phyloP scores from a whole-genome alignment of 352 stramenopile genomes.

The Elongisporangium senticosum region DNA sequence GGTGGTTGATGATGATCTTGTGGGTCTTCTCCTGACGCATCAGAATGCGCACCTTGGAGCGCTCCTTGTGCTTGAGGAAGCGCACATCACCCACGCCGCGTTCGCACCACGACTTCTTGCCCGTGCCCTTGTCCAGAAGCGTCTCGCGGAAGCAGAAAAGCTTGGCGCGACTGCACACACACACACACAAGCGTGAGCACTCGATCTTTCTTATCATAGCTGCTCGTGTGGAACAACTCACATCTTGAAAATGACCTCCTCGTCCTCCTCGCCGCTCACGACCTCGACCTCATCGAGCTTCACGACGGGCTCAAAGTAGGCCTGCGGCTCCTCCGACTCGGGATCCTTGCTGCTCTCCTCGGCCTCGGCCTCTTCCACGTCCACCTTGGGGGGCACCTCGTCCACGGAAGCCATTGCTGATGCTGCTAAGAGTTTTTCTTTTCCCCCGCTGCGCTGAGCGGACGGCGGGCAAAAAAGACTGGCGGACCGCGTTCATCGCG shows the following conservation, averaged over 20 bases:
- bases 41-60: slow-evolving; percentile 91
- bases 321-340: slow-evolving; percentile 80
- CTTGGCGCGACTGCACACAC: slow-evolving; percentile 85
- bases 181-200: not conserved
- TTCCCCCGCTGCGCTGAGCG: slow-evolving; percentile 12
- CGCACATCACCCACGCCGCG: slow-evolving; percentile 95
- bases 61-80: slow-evolving; percentile 97
- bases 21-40: slow-evolving; percentile 99
- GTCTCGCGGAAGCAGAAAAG: slow-evolving; percentile 97
- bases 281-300: slow-evolving; percentile 94
- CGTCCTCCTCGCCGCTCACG: slow-evolving; percentile 97
- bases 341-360: slow-evolving; percentile 49
- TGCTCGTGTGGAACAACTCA: slow-evolving; percentile 16
- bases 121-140: slow-evolving; percentile 96
- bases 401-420: slow-evolving; percentile 49
- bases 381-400: slow-evolving; percentile 53
- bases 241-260: slow-evolving; percentile 93
- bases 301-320: slow-evolving; percentile 86
- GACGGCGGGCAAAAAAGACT: slow-evolving; percentile 19
- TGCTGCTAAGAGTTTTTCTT: slow-evolving; percentile 8
- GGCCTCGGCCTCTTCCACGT: slow-evolving; percentile 40
- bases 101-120: slow-evolving; percentile 97
- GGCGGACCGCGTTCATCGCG: slow-evolving; percentile 10
- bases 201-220: no score
- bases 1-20: slow-evolving; percentile 98